Evolutionary conservation across 306 rosid genomes (phyloP), one percentile per base, ranked within the genome.

Genomic region (Pyrus betulifolia): DNA sequence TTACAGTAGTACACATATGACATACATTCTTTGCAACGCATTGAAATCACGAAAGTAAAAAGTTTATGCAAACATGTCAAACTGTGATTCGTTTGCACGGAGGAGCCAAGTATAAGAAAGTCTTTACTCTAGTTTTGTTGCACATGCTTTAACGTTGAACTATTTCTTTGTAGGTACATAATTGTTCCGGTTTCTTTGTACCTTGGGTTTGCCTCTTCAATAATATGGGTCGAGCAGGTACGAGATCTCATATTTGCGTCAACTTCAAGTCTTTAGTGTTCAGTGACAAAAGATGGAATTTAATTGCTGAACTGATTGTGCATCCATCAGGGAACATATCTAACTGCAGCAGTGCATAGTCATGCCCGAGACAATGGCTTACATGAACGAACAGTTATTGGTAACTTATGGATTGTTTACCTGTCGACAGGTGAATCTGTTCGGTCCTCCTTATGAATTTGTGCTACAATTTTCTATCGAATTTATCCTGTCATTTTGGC

Each of bases 161-260:
- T 64, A 72, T 64, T 78, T 80, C 67, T 38, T 68, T 83, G 79
- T 84, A 92, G 99, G 99, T 95, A 82, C 75, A 90, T 96, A 25
- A 84, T 92, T 93, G 86, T 92, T 76, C 97, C 97, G 31, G 95
- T 93, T 66, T 95, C 99, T 81, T 40, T 95, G 75, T 92, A 89
- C 86, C 93, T 95, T 60, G 97, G 97, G 17, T 95, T 95, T 89
- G 79, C 97, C 83, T 94, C 97, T 84, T 88, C 99, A 71, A 95
- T 95, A 63, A 89, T 90, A 77, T 95, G 97, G 97, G 99, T 95
- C 70, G 99, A 91, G 77, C 85, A 92, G 97, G 98, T 95, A 80
- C 67, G 71, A 63, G 23, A 72, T 61, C 67, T 73, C 76, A 59
- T 69, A 44, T 82, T 82, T 66, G 4, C 74, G 76, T 77, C 70